Base-by-base conservation (phyloP, 768 basidiomycete genomes). In the Collybiopsis confluens region DNA sequence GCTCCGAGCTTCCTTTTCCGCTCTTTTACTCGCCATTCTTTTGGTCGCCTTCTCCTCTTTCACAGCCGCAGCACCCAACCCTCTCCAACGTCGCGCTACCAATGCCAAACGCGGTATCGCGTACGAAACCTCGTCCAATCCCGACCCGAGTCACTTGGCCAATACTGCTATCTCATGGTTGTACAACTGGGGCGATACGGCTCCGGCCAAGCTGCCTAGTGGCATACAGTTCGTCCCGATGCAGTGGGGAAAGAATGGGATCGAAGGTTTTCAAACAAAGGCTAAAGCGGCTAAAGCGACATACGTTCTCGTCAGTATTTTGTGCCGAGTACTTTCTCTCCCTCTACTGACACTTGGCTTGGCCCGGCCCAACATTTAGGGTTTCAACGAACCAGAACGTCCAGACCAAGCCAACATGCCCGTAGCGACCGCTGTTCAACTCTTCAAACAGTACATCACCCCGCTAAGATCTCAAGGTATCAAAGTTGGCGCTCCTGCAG, bases 351-450 rank as follows among this genome's bases (percentile, higher is more conserved):
- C 5, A 33, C 5, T 33, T 33, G 30, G 6, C 30, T 13, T 33
- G 30, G 30, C 6, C 30, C 13, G 30, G 5, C 30, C 30, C 13
- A 33, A 33, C 13, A 13, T 33, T 13, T 33, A 33, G 71, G 61
- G 60, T 13, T 72, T 73, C 58, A 73, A 73, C 53, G 71, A 73
- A 54, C 71, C 71, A 16, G 70, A 73, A 56, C 56, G 65, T 23
- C 38, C 59, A 4, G 61, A 59, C 2, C 70, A 73, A 57, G 66
- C 71, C 7, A 71, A 73, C 46, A 63, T 73, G 10, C 52, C 62
- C 20, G 59, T 70, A 20, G 54, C 56, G 7, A 40, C 42, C 24
- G 71, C 71, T 8, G 71, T 72, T 21, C 54, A 59, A 16, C 58
- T 73, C 10, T 74, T 65, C 67, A 65, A 66, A 48, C 62, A 70